Base-by-base conservation (phyloP, 495 filamentous ascomycete species). In the Annulohypoxylon maeteangense region DNA sequence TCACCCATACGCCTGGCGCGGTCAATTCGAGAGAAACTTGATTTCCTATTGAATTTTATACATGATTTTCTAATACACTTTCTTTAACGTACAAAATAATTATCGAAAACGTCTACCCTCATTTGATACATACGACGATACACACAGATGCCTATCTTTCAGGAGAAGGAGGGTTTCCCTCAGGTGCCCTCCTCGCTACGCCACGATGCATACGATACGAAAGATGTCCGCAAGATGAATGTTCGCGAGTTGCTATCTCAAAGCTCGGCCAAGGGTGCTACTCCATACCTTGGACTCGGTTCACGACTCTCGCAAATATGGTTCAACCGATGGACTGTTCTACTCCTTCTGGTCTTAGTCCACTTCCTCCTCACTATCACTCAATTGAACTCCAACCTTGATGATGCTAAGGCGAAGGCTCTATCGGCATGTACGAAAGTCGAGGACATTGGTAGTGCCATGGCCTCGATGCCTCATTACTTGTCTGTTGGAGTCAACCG, bases 401-500 rank as follows among this genome's bases (percentile, higher is more conserved):
- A 74, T 18, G 87, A 88, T 40, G 95, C 96, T 42, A 89, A 92
- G 74, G 80, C 78, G 42, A 89, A 98, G 84, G 94, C 95, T 18
- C 84, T 97, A 18, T 90, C 91, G 31, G 92, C 94, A 59, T 99
- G 95, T 74, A 93, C 91, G 58, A 88, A 89, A 67, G 94, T 98
- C n/a, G 95, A 99, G 79, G 92, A 92, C 57, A 88, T 96, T 79
- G 96, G 95, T 68, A 97, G 93, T 75, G 87, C 94, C 36, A 95
- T 99, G 92, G 95, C 94, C 22, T 98, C 95, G 18, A 96, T 97
- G 93, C 95, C 95, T 16, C 90, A 97, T 77, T 98, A 97, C 82
- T 88, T 98, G 72, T 88, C 94, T 1, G 82, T 87, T 44, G 95
- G 95, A 23, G 90, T 97, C 78, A 99, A 99, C 79, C 88, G 92